Evolutionary conservation across 208 protist species (phyloP), one percentile per base, ranked within the genome.

Genomic region (Angomonas deanei): DNA sequence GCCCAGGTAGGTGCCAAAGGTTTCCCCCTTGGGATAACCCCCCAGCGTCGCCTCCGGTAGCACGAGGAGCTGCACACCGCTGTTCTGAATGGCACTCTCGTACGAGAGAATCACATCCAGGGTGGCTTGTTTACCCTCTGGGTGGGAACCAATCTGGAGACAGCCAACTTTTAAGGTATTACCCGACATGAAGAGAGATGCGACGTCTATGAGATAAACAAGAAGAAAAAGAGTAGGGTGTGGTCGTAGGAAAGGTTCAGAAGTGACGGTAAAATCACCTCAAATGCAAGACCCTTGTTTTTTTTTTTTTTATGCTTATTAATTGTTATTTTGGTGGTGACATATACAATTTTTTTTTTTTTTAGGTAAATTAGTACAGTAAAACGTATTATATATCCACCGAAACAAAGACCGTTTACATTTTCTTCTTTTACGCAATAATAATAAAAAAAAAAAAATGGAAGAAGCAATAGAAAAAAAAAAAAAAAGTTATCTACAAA

Each of bases 391-490:
- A n/a, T n/a, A n/a, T n/a, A n/a, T n/a, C n/a, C n/a, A n/a, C n/a
- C n/a, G n/a, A n/a, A n/a, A n/a, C n/a, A n/a, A n/a, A 5, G 28
- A 5, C 23, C 50, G 50, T 56, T 56, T 32, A 3, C 3, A 8
- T 56, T 56, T 56, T 56, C 28, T 28, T 56, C 28, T 30, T 30
- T 56, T 6, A 34, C n/a, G 28, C 28, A 56, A 28, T 56, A 31
- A 15, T 4, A 32, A 64, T 27, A 58, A 63, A 48, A 64, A 54
- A 2, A 47, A 38, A 53, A 61, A 36, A 59, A 49, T 4, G n/a
- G 32, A 21, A 47, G 48, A 64, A 64, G 8, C 50, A 56, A 26
- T 17, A 38, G 36, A 24, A 23, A 42, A 57, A n/a, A n/a, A n/a
- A n/a, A 39, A 50, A 38, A 30, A 62, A 62, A 49, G 34, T 2